Evolutionary conservation across 163 green algal species (phyloP).

Genomic region (Smithsoniella earleae): DNA sequence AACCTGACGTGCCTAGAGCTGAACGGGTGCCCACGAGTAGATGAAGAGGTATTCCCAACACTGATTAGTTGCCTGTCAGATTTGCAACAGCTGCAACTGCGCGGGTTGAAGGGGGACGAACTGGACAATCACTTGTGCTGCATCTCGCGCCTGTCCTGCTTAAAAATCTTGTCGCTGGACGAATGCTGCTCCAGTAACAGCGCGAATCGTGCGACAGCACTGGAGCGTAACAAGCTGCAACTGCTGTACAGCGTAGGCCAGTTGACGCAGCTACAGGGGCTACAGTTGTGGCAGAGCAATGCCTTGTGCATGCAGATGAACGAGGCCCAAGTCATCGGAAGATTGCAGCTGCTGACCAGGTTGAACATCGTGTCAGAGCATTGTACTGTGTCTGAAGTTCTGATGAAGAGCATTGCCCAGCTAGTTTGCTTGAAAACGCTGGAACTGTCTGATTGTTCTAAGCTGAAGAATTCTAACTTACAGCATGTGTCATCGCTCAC

Average conservation of each 20-base stretch:
- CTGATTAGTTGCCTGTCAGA: neutral
- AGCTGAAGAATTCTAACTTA: neutral
- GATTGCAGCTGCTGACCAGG: neutral
- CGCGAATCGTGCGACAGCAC: neutral
- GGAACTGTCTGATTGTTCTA: slow-evolving; percentile 2
- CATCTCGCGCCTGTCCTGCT: neutral
- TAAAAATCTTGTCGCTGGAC: neutral
- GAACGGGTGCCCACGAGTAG: neutral
- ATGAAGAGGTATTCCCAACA: neutral
- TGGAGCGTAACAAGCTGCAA: neutral
- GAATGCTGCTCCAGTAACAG: neutral
- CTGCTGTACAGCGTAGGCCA: neutral
- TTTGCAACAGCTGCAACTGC: neutral
- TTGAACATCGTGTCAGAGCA: slow-evolving; percentile 17
- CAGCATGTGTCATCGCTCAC: neutral
- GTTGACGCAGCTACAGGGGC: neutral
- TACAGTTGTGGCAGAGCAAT: neutral
- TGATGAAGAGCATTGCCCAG: neutral
- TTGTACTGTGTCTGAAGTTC: neutral
- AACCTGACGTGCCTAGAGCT: slow-evolving; percentile 17
- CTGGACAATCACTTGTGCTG: neutral
- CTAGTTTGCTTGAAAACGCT: neutral
- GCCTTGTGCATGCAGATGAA: neutral
- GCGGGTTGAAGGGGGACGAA: neutral
- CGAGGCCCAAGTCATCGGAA: neutral